Conservation (phyloP, 139 green algal species). For the Ettlia oleoabundans region DNA sequence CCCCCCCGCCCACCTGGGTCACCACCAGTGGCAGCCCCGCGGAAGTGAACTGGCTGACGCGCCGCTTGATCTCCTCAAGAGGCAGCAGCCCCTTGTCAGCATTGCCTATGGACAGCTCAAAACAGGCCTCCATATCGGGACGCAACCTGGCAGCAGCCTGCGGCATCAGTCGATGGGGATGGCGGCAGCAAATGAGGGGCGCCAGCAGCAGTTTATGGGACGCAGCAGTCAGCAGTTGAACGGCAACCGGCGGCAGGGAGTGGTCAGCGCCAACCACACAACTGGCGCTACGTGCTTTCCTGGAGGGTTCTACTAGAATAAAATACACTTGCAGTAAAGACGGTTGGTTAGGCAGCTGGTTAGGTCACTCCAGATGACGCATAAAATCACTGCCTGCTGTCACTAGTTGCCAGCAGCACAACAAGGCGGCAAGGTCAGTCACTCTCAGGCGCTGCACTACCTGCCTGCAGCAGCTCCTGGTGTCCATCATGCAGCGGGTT, state of each 20-base stretch:
- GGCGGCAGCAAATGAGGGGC: no score
- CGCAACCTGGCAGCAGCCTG: conserved; percentile 7
- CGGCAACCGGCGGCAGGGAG: no score
- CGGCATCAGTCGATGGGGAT: background rate
- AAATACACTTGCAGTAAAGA: no score
- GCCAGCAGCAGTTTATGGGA: no score
- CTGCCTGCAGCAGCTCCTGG: conserved; percentile 58
- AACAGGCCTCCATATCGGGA: conserved; percentile 47
- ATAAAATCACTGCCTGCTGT: no score
- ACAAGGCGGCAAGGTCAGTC: background rate
- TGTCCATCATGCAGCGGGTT: conserved; percentile 92
- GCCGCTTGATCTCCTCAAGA: conserved; percentile 58
- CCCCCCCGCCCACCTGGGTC: conserved; percentile 47
- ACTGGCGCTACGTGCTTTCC: no score
- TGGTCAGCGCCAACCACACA: no score
- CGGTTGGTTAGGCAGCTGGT: no score
- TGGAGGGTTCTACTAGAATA: no score
- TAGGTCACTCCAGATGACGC: no score
- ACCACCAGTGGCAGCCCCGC: conserved; percentile 73
- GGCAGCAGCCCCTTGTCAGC: conserved; percentile 89
- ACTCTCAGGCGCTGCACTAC: background rate
- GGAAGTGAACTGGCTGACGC: conserved; percentile 80
- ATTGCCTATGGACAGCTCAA: conserved; percentile 90
- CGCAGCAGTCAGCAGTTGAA: no score
- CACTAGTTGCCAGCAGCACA: background rate